A percentile compares a stretch with the other conserved stretches of the same genome.
Evolutionary conservation across 371 early-diverging fungal species (phyloP).

Genomic region (Apophysomyces sp.): DNA sequence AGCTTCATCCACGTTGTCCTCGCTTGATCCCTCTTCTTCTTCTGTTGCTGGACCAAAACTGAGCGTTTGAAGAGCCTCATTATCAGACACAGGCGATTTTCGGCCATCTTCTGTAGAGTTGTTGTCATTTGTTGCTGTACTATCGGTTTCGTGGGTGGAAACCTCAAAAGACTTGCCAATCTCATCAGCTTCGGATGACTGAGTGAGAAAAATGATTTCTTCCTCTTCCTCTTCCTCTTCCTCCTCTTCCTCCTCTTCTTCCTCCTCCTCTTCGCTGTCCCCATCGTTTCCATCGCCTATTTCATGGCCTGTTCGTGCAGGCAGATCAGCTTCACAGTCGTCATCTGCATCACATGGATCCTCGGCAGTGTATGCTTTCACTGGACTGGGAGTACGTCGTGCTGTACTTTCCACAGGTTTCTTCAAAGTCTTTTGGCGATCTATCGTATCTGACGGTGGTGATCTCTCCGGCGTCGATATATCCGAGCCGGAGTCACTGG

Average conservation of each 20-base stretch:
- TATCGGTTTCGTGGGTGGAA: conserved; percentile 15
- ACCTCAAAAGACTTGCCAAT: conserved; percentile 33
- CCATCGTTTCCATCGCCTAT: conserved; percentile 15
- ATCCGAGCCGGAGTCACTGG: background rate
- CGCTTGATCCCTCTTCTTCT: conserved; percentile 41
- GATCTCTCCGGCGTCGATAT: background rate
- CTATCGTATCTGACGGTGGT: background rate
- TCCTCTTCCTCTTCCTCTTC: conserved; percentile 35
- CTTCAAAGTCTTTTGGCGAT: background rate
- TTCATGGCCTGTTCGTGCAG: background rate
- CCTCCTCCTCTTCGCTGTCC: conserved; percentile 16
- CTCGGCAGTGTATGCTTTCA: background rate
- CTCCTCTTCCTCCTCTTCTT: conserved; percentile 29
- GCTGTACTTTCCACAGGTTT: background rate
- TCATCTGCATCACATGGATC: conserved; percentile 16
- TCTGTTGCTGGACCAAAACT: conserved; percentile 5
- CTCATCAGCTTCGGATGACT: conserved; percentile 33
- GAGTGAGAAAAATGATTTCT: conserved; percentile 33
- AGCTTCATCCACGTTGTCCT: conserved; percentile 42
- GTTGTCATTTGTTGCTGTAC: background rate
- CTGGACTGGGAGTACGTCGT: conserved; percentile 8
- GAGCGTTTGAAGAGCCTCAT: conserved; percentile 16
- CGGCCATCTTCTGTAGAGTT: conserved; percentile 18
- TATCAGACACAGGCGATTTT: conserved; percentile 27
- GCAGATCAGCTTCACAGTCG: conserved; percentile 14